These are phyloP conservation scores for Aspergillus melleus DNA, from an alignment of 2,329 filamentous ascomycete genomes.

Conservation along the genomic window DNA sequence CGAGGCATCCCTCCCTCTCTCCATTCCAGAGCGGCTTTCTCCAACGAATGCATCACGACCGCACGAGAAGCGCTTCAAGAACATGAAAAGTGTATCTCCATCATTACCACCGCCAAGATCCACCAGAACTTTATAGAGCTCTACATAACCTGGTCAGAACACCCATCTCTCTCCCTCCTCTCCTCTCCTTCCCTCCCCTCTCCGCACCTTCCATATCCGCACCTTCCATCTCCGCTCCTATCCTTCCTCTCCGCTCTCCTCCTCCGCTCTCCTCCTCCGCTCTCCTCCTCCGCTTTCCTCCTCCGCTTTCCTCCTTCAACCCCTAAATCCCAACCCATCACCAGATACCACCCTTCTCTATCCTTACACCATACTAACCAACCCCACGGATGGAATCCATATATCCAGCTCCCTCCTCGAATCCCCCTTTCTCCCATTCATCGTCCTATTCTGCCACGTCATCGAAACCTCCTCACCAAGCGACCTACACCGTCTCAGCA, in stretches of 20 bases:
- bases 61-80: not conserved
- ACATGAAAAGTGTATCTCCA: not conserved
- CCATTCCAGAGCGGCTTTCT: not conserved
- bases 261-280: too few relatives aligned
- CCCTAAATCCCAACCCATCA: too few relatives aligned
- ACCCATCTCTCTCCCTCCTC: not conserved
- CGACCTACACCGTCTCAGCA: not conserved
- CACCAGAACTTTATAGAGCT: not conserved
- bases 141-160: not conserved
- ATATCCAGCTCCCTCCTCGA: not conserved
- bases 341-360: too few relatives aligned
- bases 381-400: too few relatives aligned
- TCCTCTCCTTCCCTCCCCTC: too few relatives aligned
- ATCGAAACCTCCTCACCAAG: slow-evolving; percentile 13
- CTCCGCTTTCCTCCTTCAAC: too few relatives aligned
- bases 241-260: not conserved
- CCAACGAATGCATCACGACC: not conserved
- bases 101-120: not conserved
- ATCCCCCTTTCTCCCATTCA: slow-evolving; percentile 16
- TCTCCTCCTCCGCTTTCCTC: not conserved
- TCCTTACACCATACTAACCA: too few relatives aligned
- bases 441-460: slow-evolving; percentile 17
- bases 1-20: not conserved
- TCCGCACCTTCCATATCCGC: too few relatives aligned
- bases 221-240: not conserved